Conservation (phyloP, 108 stramenopile species). For the Pseudonitzschia delicatissima region DNA sequence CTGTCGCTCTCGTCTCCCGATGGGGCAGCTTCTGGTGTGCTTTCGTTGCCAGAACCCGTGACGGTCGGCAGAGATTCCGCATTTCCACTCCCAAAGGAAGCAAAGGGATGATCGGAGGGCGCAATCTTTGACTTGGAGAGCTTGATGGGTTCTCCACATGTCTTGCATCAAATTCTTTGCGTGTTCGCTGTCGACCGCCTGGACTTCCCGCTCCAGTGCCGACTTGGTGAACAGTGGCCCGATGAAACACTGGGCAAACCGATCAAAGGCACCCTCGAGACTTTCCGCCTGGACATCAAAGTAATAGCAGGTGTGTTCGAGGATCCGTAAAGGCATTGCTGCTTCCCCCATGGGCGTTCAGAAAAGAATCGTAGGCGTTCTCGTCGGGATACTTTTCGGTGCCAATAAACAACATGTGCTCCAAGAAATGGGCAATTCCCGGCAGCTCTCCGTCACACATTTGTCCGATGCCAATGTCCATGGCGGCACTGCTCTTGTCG, state of each 20-base stretch:
- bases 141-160: constrained; percentile 60
- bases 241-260: constrained; percentile 84
- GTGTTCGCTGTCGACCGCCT: constrained; percentile 87
- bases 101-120: constrained; percentile 50
- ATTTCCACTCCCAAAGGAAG: constrained; percentile 82
- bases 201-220: constrained; percentile 76
- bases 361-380: constrained; percentile 61
- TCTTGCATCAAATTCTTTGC: constrained; percentile 84
- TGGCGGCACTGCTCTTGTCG: constrained; percentile 62
- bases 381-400: constrained; percentile 52
- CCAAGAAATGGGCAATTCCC: constrained; percentile 75
- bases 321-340: constrained; percentile 86
- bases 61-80: constrained; percentile 23
- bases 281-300: constrained; percentile 62
- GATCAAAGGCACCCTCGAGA: constrained; percentile 75
- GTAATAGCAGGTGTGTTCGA: constrained; percentile 81
- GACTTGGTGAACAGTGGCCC: constrained; percentile 68
- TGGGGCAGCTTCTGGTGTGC: constrained; percentile 35
- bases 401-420: constrained; percentile 77
- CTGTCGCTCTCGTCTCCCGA: not conserved
- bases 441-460: constrained; percentile 35
- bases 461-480: constrained; percentile 55
- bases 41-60: not conserved
- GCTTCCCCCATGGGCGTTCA: constrained; percentile 68
- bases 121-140: constrained; percentile 30